These are phyloP conservation scores for Fonsecaea monophora DNA, from an alignment of 2,329 filamentous ascomycete species.

Conservation along the genomic window DNA sequence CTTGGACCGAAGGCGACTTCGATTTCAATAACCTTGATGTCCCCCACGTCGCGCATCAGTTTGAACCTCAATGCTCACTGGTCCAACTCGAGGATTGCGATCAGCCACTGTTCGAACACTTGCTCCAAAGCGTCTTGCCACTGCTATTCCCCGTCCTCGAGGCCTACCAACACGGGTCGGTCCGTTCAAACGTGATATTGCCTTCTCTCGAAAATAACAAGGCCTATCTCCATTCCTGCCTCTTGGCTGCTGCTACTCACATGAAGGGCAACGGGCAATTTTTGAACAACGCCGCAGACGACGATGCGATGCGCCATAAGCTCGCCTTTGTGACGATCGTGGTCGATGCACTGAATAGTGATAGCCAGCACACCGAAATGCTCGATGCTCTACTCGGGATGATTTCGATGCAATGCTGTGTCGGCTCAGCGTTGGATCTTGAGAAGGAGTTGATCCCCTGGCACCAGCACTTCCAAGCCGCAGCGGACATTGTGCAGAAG, in stretches of 20 bases:
- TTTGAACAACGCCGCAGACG: conserved; percentile 60
- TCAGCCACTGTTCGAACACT: conserved; percentile 85
- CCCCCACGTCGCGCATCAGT: conserved; percentile 69
- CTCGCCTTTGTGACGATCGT: conserved; percentile 86
- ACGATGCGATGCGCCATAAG: conserved; percentile 91
- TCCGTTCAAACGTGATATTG: conserved; percentile 81
- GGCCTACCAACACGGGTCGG: conserved; percentile 82
- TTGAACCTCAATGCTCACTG: conserved; percentile 47
- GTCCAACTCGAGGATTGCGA: conserved; percentile 89
- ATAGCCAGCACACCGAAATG: conserved; percentile 84
- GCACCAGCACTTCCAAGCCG: conserved; percentile 96
- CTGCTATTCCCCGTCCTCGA: conserved; percentile 92
- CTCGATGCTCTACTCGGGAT: conserved; percentile 91
- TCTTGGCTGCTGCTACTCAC: conserved; percentile 91
- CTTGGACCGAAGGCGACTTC: conserved; percentile 65
- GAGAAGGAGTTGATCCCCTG: conserved; percentile 89
- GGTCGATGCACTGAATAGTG: conserved; percentile 78
- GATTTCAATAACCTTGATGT: conserved; percentile 87
- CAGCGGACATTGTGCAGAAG: conserved; percentile 81
- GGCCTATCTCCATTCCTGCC: conserved; percentile 91
- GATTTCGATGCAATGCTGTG: conserved; percentile 95
- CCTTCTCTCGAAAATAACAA: conserved; percentile 90
- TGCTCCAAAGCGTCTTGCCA: conserved; percentile 84
- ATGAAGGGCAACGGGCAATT: conserved; percentile 71
- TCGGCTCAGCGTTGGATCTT: conserved; percentile 80